A percentile compares a stretch with the other conserved stretches of the same genome.
Evolutionary conservation across 1,284 basidiomycete species (phyloP).

Genomic region (Austroboletus niveus): DNA sequence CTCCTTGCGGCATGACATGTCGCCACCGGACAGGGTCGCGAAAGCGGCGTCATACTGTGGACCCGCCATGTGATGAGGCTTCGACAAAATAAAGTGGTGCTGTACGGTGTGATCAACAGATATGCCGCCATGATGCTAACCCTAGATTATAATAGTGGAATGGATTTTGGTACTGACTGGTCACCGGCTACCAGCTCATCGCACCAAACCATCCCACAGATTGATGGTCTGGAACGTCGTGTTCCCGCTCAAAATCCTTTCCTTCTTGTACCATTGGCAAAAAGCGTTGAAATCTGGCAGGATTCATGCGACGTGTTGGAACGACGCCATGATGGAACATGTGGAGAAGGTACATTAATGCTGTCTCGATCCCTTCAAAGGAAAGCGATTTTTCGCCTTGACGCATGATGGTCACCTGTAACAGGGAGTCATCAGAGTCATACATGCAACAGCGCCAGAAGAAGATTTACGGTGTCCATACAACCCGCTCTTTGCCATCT

Average conservation of each 20-base stretch:
- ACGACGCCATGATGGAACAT: conserved; percentile 19
- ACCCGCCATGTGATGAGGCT: no score
- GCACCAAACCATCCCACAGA: no score
- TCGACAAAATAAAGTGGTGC: no score
- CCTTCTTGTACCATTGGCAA: conserved; percentile 21
- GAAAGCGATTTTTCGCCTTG: conserved; percentile 23
- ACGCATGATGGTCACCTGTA: conserved; percentile 27
- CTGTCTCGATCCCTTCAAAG: conserved; percentile 26
- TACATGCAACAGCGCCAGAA: neutral
- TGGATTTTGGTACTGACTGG: no score
- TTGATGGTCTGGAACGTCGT: conserved; percentile 11
- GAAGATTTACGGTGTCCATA: conserved; percentile 23
- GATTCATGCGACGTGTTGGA: conserved; percentile 15
- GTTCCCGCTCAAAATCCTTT: conserved; percentile 9
- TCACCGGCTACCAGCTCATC: no score
- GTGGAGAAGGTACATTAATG: conserved; percentile 23
- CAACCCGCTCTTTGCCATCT: conserved; percentile 25
- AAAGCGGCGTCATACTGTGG: neutral
- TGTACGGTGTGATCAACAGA: no score
- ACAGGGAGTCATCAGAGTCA: neutral
- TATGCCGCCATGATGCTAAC: no score
- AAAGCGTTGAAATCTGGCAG: conserved; percentile 23
- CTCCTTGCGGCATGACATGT: neutral
- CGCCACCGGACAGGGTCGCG: neutral
- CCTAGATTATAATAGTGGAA: no score